phyloP scores from a whole-genome alignment of 108 stramenopile genomes.

The Cyclotella cryptica region DNA sequence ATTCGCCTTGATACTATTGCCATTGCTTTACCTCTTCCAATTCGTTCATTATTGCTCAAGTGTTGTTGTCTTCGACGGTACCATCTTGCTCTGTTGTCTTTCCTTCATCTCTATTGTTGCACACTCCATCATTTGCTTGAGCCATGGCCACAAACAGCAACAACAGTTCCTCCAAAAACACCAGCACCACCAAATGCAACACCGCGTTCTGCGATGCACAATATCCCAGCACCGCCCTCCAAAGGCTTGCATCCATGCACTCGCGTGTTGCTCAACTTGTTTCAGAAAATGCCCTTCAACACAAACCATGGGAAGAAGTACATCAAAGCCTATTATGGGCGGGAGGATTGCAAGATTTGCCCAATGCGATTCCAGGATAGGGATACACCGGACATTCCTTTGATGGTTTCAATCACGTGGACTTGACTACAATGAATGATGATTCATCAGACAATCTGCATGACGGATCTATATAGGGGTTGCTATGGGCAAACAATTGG shows the following conservation, averaged over 20 bases:
- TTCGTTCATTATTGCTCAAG: background rate
- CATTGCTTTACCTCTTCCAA: background rate
- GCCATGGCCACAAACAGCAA: background rate
- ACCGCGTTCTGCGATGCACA: conserved; percentile 49
- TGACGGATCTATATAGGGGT: no score
- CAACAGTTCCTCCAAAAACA: background rate
- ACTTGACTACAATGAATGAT: conserved; percentile 91
- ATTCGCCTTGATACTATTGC: background rate
- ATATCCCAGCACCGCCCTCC: conserved; percentile 87
- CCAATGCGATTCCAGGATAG: conserved; percentile 73
- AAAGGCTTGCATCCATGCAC: conserved; percentile 68
- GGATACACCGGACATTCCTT: conserved; percentile 95
- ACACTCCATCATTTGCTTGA: no score
- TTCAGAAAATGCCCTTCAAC: conserved; percentile 49
- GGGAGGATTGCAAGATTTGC: conserved; percentile 83
- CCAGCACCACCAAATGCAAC: background rate
- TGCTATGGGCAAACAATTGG: conserved; percentile 68
- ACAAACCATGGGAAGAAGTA: conserved; percentile 79
- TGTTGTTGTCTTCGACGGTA: background rate
- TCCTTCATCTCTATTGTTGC: conserved; percentile 1
- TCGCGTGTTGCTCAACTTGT: conserved; percentile 63
- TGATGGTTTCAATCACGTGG: conserved; percentile 93
- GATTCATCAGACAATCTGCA: no score
- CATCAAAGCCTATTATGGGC: conserved; percentile 87
- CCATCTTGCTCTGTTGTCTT: background rate